Conservation (phyloP, 225 moss, liverwort and hornwort genomes). For the Pseudisothecium myosuroides region DNA sequence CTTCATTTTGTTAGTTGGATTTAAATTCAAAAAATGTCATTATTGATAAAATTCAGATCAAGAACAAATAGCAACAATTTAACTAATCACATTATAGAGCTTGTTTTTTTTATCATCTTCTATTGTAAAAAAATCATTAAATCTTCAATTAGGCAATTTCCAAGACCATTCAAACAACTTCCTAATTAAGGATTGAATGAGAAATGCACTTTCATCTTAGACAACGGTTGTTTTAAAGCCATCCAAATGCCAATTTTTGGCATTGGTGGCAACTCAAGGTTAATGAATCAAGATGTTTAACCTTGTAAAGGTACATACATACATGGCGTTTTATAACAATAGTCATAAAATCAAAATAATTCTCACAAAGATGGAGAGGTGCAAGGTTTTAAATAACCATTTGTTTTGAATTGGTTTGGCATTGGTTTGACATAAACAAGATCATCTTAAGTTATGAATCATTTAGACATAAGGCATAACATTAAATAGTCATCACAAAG, state of each 20-base stretch:
- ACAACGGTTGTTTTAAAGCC: not conserved
- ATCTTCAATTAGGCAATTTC: not conserved
- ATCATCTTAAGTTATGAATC: too few relatives aligned
- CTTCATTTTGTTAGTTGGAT: not conserved
- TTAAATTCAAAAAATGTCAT: not conserved
- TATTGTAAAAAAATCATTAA: not conserved
- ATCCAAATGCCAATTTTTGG: not conserved
- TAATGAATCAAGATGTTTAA: not conserved
- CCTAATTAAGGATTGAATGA: not conserved
- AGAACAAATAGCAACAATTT: not conserved
- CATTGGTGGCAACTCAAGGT: accelerated
- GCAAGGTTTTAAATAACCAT: too few relatives aligned
- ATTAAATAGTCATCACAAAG: too few relatives aligned
- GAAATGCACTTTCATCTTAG: not conserved
- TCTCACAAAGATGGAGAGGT: too few relatives aligned
- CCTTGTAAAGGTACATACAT: too few relatives aligned
- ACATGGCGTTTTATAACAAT: too few relatives aligned
- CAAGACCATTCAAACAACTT: not conserved
- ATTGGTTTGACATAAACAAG: too few relatives aligned
- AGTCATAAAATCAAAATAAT: too few relatives aligned
- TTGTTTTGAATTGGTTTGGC: too few relatives aligned
- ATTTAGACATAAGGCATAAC: too few relatives aligned
- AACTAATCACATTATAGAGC: accelerated
- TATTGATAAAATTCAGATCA: not conserved
- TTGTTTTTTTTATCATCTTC: not conserved